Conservation (phyloP, 202 grass and related monocot species). For the Cymbopogon flexuosus region DNA sequence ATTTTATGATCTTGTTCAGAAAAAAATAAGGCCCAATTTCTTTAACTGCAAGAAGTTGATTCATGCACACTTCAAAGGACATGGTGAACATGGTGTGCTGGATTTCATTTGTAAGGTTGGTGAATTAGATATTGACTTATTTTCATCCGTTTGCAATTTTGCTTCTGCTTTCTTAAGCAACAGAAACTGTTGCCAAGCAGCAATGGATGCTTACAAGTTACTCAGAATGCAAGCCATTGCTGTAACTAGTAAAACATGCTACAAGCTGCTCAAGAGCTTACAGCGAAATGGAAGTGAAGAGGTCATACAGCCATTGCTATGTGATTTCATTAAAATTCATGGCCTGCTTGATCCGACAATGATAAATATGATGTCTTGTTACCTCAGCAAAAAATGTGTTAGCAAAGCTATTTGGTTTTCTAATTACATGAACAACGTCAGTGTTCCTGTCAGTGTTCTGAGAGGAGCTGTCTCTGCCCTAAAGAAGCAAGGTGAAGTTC, state of each 20-base stretch:
- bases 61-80: conserved; percentile 53
- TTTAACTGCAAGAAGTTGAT: conserved; percentile 54
- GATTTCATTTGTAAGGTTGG: conserved; percentile 53
- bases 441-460: conserved; percentile 52
- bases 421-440: conserved; percentile 35
- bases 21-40: conserved; percentile 42
- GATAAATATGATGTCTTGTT: conserved; percentile 59
- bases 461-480: conserved; percentile 52
- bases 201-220: conserved; percentile 60
- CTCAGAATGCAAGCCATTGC: conserved; percentile 42
- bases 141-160: conserved; percentile 64
- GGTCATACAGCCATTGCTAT: conserved; percentile 41
- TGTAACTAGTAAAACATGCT: conserved; percentile 58
- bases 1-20: conserved; percentile 57
- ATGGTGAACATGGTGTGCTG: conserved; percentile 48
- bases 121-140: conserved; percentile 42
- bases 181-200: conserved; percentile 44
- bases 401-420: conserved; percentile 56
- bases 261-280: conserved; percentile 56
- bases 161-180: conserved; percentile 64
- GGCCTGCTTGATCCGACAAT: conserved; percentile 48
- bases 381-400: conserved; percentile 55
- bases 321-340: conserved; percentile 68
- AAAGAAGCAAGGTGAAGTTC: conserved; percentile 61
- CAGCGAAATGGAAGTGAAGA: conserved; percentile 49